phyloP scores from a whole-genome alignment of 768 basidiomycete species.

The Leccinum ochraceum region DNA sequence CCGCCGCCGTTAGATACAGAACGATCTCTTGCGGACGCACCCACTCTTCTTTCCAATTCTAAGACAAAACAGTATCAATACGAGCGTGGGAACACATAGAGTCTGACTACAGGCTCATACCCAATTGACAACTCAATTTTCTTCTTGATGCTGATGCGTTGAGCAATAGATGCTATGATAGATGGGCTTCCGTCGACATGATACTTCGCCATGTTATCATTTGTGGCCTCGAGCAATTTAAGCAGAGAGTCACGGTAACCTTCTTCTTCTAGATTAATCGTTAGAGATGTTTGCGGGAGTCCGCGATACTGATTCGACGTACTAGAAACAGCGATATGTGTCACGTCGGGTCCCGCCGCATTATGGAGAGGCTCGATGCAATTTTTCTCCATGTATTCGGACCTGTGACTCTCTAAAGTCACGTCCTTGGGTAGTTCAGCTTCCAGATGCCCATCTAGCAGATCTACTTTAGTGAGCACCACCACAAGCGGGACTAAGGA shows the following conservation, averaged over 20 bases:
- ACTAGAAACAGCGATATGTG: slow-evolving; percentile 14
- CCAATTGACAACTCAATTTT: no score
- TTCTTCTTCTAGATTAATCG: slow-evolving; percentile 1
- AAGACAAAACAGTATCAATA: no score
- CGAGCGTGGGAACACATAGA: no score
- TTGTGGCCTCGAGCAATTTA: neutral
- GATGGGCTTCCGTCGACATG: no score
- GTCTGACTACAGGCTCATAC: no score
- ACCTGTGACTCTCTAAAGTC: neutral
- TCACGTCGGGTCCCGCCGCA: slow-evolving; percentile 2
- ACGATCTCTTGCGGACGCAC: no score
- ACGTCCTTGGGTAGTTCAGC: neutral
- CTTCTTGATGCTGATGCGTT: no score
- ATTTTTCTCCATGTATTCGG: neutral
- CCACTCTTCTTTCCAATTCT: no score
- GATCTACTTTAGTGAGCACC: no score
- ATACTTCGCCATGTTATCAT: no score
- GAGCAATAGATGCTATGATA: no score
- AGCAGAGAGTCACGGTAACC: slow-evolving; percentile 6
- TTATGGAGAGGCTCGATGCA: neutral
- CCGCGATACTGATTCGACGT: neutral
- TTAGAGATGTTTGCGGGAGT: neutral
- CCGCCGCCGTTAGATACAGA: no score
- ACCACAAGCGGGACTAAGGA: neutral
- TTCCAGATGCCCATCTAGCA: slow-evolving; percentile 3